A percentile compares a stretch with the other conserved stretches of the same genome.
Evolutionary conservation across 805 yeast genomes (phyloP).

Genomic region (Ogataea trehalophila): DNA sequence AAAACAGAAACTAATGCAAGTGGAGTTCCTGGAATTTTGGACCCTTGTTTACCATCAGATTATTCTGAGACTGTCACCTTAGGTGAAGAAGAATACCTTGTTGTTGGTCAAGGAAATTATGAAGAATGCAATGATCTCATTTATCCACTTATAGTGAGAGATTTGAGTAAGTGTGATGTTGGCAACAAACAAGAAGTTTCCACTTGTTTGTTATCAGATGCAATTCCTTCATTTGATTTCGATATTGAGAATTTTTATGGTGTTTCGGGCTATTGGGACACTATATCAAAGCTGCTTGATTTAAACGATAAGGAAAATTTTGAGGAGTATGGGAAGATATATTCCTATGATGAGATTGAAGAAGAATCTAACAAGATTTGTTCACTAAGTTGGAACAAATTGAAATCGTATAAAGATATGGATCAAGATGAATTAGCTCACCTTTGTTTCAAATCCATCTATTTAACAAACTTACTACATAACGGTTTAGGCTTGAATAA

Average conservation of each 20-base stretch:
- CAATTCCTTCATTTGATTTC: slow-evolving; percentile 54
- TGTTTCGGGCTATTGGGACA: slow-evolving; percentile 66
- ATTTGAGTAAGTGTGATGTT: slow-evolving; percentile 18
- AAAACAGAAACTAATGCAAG: slow-evolving; percentile 7
- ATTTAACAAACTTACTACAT: slow-evolving; percentile 54
- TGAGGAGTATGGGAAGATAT: slow-evolving; percentile 31
- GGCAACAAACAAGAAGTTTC: slow-evolving; percentile 26
- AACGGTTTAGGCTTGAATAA: slow-evolving; percentile 57
- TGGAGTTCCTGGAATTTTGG: slow-evolving; percentile 22
- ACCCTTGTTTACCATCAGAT: slow-evolving; percentile 57
- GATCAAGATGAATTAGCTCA: slow-evolving; percentile 43
- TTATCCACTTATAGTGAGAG: slow-evolving; percentile 37
- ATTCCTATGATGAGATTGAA: slow-evolving; percentile 41
- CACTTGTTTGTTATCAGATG: slow-evolving; percentile 48
- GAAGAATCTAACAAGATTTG: slow-evolving; percentile 44
- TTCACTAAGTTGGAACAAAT: slow-evolving; percentile 33
- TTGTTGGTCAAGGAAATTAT: slow-evolving; percentile 52
- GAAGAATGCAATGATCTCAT: slow-evolving; percentile 42
- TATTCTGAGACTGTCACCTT: slow-evolving; percentile 19
- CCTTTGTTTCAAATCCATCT: slow-evolving; percentile 57
- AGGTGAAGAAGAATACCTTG: slow-evolving; percentile 13
- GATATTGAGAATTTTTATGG: slow-evolving; percentile 55
- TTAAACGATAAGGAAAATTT: slow-evolving; percentile 20
- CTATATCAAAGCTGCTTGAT: slow-evolving; percentile 43
- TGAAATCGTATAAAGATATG: slow-evolving; percentile 22